Base-by-base conservation (phyloP, 495 filamentous ascomycete species). In the Talaromyces trachyspermus region DNA sequence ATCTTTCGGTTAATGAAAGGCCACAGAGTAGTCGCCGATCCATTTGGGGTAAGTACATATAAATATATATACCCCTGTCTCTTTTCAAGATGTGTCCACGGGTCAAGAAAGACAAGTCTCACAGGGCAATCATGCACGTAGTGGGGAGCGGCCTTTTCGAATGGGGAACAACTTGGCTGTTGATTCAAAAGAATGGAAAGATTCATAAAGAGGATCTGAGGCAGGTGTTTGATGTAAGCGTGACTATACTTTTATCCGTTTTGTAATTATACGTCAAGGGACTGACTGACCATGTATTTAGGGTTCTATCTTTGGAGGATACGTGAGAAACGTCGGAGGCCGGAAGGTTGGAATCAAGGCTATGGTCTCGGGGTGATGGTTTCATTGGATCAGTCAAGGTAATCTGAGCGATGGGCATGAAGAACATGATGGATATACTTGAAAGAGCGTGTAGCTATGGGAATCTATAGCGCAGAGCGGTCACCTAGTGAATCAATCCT, bases 171-270 rank as follows among this genome's bases (percentile, higher is more conserved):
- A 72, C 68, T 3, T 76, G 73, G 56, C 47, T 79, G 37, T 57
- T 79, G 14, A 54, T 70, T 50, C 71, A 74, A 48, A 55, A 69
- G 47, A 59, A 75, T 20, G 72, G 71, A 0, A 53, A 59, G 11
- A 54, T 76, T 5, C 62, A 58, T 43, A 75, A 74, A 53, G 70
- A 75, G 35, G 71, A 78, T 54, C 33, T 74, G 17, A 52, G 64
- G 25, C 51, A 53, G 25, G 54, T 61, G 1, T 74, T 66, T 50
- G 69, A 73, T 48, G 71, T 71, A 43, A 69, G 67, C 0, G 4
- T 10, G 15, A 3, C 15, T 37, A 36, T 36, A 26, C 10, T 27
- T 27, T 23, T n/a, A 5, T n/a, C n/a, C n/a, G n/a, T n/a, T n/a
- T n/a, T n/a, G n/a, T n/a, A n/a, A n/a, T n/a, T n/a, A n/a, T n/a